Base-by-base conservation (phyloP, 2,329 filamentous ascomycete species). In the Cercospora zeae-maydis region DNA sequence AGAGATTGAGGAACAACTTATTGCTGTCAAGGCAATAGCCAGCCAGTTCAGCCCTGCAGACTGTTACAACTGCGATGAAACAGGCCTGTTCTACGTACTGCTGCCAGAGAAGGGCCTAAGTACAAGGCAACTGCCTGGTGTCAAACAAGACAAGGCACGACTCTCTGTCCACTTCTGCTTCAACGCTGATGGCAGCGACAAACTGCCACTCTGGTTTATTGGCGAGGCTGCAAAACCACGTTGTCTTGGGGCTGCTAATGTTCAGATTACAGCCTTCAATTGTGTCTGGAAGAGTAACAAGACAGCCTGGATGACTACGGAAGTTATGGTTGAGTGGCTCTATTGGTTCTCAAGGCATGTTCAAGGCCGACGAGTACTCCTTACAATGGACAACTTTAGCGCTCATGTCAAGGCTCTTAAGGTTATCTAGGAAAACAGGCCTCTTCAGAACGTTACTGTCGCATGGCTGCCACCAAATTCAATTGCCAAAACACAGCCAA, bases 331-430 rank as follows among this genome's bases (percentile, higher is more conserved):
- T 14, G 58, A 64, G 45, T 64, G 42, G 54, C 55, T 63, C 9
- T 21, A 42, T n/a, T 59, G 39, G 56, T 63, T 63, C 39, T 24
- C 19, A 14, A 14, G 30, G n/a, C 39, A 59, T 51, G 33, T 63
- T 30, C 24, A 16, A 6, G 19, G 36, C 16, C 31, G 53, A 1
- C 39, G 54, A 54, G 62, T 64, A 5, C 58, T 64, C 21, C 45
- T 64, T 34, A 10, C 58, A n/a, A 61, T 64, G 30, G 62, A 64
- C 31, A 64, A 61, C 58, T 61, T 61, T 14, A 51, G 21, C 31
- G 58, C 62, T 52, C 52, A 64, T 55, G 52, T 13, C 42, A 45
- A 31, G 13, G 62, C 58, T 24, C 51, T 64, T 14, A 45, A 31
- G 21, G 24, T 47, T 27, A 31, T 55, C 16, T n/a, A 49, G 54